Percentiles rank a stretch among this genome's conserved stretches.
phyloP scores from a whole-genome alignment of 768 basidiomycete species.

The Zangia roseola region DNA sequence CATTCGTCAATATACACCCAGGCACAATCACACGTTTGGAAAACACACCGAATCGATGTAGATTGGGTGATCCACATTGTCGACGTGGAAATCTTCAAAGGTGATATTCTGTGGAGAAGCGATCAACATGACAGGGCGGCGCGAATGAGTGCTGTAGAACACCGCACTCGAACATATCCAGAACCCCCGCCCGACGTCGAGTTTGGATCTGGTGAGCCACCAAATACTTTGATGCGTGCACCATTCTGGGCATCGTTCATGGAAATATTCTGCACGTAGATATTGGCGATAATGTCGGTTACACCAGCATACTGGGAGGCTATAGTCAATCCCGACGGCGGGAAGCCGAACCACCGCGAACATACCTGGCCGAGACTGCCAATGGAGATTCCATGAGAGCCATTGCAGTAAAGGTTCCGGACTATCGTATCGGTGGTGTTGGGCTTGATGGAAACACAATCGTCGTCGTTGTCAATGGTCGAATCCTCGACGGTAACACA shows the following conservation, averaged over 20 bases:
- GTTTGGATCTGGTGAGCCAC: constrained; percentile 40
- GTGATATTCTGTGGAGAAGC: constrained; percentile 17
- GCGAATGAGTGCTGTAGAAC: neutral
- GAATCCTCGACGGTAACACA: constrained; percentile 36
- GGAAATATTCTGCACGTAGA: constrained; percentile 40
- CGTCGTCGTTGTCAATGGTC: constrained; percentile 42
- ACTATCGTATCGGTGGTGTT: constrained; percentile 41
- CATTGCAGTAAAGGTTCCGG: constrained; percentile 42
- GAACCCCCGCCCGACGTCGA: constrained; percentile 41
- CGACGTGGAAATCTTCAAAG: constrained; percentile 27
- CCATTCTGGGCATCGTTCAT: constrained; percentile 49
- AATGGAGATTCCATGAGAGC: constrained; percentile 43
- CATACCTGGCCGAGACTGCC: constrained; percentile 44
- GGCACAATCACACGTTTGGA: no score
- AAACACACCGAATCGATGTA: constrained; percentile 34
- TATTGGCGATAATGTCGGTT: constrained; percentile 45
- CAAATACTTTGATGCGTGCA: constrained; percentile 53
- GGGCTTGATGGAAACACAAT: constrained; percentile 32
- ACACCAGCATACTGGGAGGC: constrained; percentile 34
- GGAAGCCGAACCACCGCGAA: no score
- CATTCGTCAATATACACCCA: neutral
- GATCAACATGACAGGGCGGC: neutral
- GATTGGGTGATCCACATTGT: constrained; percentile 44
- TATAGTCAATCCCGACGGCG: neutral
- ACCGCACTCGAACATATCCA: constrained; percentile 39